Percentiles rank a stretch among this genome's conserved stretches.
Evolutionary conservation across 2,329 filamentous ascomycete species (phyloP).

Genomic region (Oidium heveae): DNA sequence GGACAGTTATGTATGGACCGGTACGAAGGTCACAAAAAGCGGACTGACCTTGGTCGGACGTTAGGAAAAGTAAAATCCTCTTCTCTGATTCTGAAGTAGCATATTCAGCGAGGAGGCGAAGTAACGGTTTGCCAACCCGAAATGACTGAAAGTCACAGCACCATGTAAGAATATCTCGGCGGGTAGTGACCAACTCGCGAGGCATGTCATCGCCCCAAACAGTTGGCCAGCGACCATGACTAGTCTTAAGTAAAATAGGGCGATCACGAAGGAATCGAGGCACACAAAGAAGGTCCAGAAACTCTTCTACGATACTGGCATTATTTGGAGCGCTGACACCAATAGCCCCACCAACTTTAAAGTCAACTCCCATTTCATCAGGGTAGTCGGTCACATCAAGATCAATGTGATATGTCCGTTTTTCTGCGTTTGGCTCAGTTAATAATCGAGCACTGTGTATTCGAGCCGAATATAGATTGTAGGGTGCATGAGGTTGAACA

Average conservation of each 20-base stretch:
- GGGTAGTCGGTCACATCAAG: constrained; percentile 92
- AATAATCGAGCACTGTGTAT: constrained; percentile 67
- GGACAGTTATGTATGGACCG: too few relatives aligned
- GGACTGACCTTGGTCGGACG: too few relatives aligned
- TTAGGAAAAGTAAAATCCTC: constrained; percentile 83
- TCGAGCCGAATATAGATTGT: constrained; percentile 74
- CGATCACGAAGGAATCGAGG: constrained; percentile 67
- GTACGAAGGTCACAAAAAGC: too few relatives aligned
- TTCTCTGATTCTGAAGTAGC: constrained; percentile 58
- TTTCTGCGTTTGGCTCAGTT: constrained; percentile 72
- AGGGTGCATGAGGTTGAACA: constrained; percentile 84
- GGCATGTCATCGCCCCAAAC: constrained; percentile 87
- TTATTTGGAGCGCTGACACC: constrained; percentile 81
- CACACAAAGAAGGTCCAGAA: constrained; percentile 60
- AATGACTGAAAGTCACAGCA: constrained; percentile 85
- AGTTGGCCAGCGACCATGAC: constrained; percentile 73
- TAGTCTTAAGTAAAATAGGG: constrained; percentile 55
- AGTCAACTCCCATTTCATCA: constrained; percentile 60
- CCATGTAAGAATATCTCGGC: constrained; percentile 84
- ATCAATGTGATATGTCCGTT: constrained; percentile 93
- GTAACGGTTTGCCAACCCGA: constrained; percentile 65
- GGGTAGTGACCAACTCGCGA: constrained; percentile 68
- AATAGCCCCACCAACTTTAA: constrained; percentile 89
- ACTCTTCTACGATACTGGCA: constrained; percentile 47
- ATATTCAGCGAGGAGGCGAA: constrained; percentile 68